phyloP scores from a whole-genome alignment of 306 rosid species.

The Astragalus glycyphyllos region DNA sequence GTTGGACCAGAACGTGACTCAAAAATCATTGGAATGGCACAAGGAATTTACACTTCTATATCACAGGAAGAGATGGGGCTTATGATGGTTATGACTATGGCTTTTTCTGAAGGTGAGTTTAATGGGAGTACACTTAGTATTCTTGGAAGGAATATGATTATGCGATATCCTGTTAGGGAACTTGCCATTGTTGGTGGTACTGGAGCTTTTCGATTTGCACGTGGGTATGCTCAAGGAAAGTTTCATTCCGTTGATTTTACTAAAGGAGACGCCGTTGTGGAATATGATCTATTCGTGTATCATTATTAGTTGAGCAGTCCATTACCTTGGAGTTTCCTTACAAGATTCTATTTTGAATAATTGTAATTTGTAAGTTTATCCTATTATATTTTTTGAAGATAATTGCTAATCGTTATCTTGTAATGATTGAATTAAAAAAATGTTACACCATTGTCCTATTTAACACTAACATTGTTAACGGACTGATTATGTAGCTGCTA shows the following conservation, averaged over 20 bases:
- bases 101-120: conserved; percentile 51
- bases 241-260: conserved; percentile 36
- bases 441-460: no score
- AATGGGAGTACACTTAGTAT: conserved; percentile 60
- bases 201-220: conserved; percentile 69
- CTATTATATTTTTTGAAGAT: no score
- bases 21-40: conserved; percentile 53
- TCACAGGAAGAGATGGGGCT: conserved; percentile 37
- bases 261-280: conserved; percentile 62
- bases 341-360: no score
- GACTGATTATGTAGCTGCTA: no score
- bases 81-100: conserved; percentile 55
- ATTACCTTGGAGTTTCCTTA: no score
- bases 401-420: no score
- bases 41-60: conserved; percentile 52
- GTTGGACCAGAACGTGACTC: conserved; percentile 49
- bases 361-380: no score
- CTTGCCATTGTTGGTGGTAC: conserved; percentile 65
- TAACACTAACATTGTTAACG: no score
- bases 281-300: conserved; percentile 62
- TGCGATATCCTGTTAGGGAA: conserved; percentile 45
- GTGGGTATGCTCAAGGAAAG: conserved; percentile 72
- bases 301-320: conserved; percentile 45
- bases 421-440: no score
- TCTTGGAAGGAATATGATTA: conserved; percentile 50